A percentile compares a stretch with the other conserved stretches of the same genome.
phyloP scores from a whole-genome alignment of 345 rosid species.

The Lumnitzera racemosa region DNA sequence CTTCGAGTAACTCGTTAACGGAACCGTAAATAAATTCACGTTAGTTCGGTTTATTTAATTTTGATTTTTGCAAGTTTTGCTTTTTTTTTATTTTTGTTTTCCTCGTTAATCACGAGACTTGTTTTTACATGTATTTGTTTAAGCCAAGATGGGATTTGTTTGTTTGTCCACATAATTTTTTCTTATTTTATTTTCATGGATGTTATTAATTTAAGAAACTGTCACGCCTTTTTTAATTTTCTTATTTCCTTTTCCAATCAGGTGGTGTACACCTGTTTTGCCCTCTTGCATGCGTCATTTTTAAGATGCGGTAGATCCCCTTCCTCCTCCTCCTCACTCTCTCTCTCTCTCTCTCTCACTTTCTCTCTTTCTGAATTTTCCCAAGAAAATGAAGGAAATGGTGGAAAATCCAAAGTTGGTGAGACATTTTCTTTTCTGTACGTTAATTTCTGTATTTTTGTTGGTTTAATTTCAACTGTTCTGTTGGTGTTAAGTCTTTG shows the following conservation, averaged over 20 bases:
- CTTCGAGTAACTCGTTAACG: no score
- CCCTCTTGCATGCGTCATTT: slow-evolving; percentile 24
- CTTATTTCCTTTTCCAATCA: slow-evolving; percentile 11
- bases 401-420: slow-evolving; percentile 55
- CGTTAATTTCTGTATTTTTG: neutral
- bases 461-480: slow-evolving; percentile 13
- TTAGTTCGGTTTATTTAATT: no score
- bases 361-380: slow-evolving; percentile 7
- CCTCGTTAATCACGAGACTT: slow-evolving; percentile 10
- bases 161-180: neutral
- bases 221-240: no score
- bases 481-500: slow-evolving; percentile 8
- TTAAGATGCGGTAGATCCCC: slow-evolving; percentile 1
- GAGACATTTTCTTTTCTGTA: slow-evolving; percentile 16
- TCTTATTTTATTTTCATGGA: neutral
- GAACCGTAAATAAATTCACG: no score
- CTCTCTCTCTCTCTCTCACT: slow-evolving; percentile 1
- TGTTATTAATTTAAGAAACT: neutral
- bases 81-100: neutral
- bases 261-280: slow-evolving; percentile 11
- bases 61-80: no score
- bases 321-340: neutral
- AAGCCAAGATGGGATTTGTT: neutral
- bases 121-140: slow-evolving; percentile 7
- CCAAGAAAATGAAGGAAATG: slow-evolving; percentile 27